Base-by-base conservation (phyloP, 1,139 yeast genomes). In the Debaryomyces singareniensis region DNA sequence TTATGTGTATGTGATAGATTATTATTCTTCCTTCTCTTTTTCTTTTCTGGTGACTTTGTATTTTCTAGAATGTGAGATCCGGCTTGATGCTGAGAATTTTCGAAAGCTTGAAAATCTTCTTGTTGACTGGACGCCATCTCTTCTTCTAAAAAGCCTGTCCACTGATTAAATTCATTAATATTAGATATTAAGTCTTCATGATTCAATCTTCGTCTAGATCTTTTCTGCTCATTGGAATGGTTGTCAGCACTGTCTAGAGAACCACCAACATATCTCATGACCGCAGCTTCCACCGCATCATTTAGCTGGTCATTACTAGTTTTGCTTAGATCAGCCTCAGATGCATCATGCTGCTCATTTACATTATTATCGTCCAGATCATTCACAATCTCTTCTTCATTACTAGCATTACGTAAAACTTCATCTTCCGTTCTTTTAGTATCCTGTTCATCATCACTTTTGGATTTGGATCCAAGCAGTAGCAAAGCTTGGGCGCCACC, bases 221-320 rank as follows among this genome's bases (percentile, higher is more conserved):
- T 44, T 25, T 42, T 44, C n/a, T 36, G 39, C 13, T 27, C 29
- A 13, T 41, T 37, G 12, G 39, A 29, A 5, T 37, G 40, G 16
- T 30, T 27, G 6, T 27, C 31, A 16, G 33, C 37, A 14, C 52
- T 48, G 20, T 67, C 72, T 29, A 75, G 53, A 2, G 76, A 68
- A 4, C 77, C 78, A 11, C 82, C 83, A 6, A 80, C 89, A 41
- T 73, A 72, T 35, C 74, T 68, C 75, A 80, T 66, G 21, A 80
- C 85, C 0, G 86, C 89, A n/a, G 82, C 87, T 43, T 75, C 82
- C 5, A 75, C 82, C 3, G 77, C 75, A 41, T 69, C 75, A 33
- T 63, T 65, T 18, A 65, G 49, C 43, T 63, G 70, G 32, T 64
- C 68, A 37, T 58, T 58, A 4, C 57, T 59, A 10, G 25, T 13